Percentiles rank a stretch among this genome's conserved stretches.
phyloP scores from a whole-genome alignment of 129 eudicot species.

The Lactuca sativa region DNA sequence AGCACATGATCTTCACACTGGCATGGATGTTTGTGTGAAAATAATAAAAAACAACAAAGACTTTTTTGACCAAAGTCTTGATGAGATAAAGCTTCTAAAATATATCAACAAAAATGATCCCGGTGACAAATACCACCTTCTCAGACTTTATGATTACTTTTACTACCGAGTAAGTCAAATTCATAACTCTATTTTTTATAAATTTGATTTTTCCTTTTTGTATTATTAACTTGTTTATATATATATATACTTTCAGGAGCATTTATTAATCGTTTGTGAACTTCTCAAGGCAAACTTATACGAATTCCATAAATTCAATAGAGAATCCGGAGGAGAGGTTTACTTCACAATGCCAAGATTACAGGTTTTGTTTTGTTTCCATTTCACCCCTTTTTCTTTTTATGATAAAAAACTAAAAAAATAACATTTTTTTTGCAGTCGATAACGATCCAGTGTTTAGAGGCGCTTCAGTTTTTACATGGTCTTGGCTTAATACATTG shows the following conservation, averaged over 20 bases:
- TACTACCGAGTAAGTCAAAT: slow-evolving; percentile 81
- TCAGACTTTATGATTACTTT: slow-evolving; percentile 94
- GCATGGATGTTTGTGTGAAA: slow-evolving; percentile 99
- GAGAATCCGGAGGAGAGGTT: slow-evolving; percentile 99
- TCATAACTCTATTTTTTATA: not conserved
- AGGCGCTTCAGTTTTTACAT: slow-evolving; percentile 93
- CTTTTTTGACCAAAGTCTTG: slow-evolving; percentile 99
- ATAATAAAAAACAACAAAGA: slow-evolving; percentile 95
- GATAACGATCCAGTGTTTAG: slow-evolving; percentile 94
- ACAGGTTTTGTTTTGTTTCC: slow-evolving; percentile 54
- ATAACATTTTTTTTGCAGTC: slow-evolving; percentile 49
- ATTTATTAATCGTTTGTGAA: slow-evolving; percentile 91
- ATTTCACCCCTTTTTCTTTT: too few relatives aligned
- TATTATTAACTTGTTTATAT: slow-evolving; percentile 21
- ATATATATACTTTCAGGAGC: slow-evolving; percentile 59
- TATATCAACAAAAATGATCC: slow-evolving; percentile 96
- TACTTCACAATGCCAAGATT: slow-evolving; percentile 99
- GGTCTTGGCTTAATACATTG: slow-evolving; percentile 96
- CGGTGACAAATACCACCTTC: slow-evolving; percentile 88
- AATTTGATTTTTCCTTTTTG: slow-evolving; percentile 12
- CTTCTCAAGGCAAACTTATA: slow-evolving; percentile 96
- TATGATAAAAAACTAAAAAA: too few relatives aligned
- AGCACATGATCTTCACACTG: slow-evolving; percentile 97
- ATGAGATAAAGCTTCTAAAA: slow-evolving; percentile 97
- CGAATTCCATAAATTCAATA: slow-evolving; percentile 92